These are phyloP conservation scores for Lichtheimia ornata DNA, from an alignment of 371 early-diverging fungal genomes.

Conservation along the genomic window DNA sequence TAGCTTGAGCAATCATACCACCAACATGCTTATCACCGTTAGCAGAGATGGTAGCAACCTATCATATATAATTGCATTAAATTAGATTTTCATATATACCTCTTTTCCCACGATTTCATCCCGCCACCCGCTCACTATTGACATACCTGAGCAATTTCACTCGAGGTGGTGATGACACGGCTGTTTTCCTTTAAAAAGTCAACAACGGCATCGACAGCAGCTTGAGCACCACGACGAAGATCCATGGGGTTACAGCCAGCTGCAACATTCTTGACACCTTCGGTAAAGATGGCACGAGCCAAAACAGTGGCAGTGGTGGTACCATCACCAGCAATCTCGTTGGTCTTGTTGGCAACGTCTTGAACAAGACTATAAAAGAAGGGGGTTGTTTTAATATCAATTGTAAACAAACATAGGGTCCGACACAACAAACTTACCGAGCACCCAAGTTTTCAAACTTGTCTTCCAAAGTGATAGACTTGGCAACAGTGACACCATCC, in stretches of 20 bases:
- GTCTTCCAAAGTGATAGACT: conserved; percentile 92
- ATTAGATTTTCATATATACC: not conserved
- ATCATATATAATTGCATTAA: conserved; percentile 12
- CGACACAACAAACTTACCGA: conserved; percentile 43
- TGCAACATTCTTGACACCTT: conserved; percentile 98
- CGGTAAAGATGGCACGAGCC: conserved; percentile 96
- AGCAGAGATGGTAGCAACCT: conserved; percentile 97
- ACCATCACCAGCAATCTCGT: conserved; percentile 98
- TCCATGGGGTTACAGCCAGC: conserved; percentile 99
- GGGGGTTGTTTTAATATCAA: not conserved
- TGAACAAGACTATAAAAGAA: conserved; percentile 78
- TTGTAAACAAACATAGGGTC: not conserved
- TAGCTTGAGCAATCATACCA: conserved; percentile 93
- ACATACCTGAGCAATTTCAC: conserved; percentile 90
- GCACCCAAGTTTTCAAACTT: conserved; percentile 98
- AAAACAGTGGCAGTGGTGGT: conserved; percentile 99
- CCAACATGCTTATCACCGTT: conserved; percentile 98
- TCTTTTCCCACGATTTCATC: conserved; percentile 3
- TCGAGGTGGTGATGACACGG: conserved; percentile 89
- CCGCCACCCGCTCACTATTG: conserved; percentile 2
- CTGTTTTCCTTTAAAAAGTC: conserved; percentile 84
- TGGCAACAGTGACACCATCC: conserved; percentile 99
- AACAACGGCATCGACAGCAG: conserved; percentile 91
- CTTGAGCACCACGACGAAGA: conserved; percentile 93
- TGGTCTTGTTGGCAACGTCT: conserved; percentile 99